Base-by-base conservation (phyloP, 2,329 filamentous ascomycete genomes). In the Pezicula neosporulosa region DNA sequence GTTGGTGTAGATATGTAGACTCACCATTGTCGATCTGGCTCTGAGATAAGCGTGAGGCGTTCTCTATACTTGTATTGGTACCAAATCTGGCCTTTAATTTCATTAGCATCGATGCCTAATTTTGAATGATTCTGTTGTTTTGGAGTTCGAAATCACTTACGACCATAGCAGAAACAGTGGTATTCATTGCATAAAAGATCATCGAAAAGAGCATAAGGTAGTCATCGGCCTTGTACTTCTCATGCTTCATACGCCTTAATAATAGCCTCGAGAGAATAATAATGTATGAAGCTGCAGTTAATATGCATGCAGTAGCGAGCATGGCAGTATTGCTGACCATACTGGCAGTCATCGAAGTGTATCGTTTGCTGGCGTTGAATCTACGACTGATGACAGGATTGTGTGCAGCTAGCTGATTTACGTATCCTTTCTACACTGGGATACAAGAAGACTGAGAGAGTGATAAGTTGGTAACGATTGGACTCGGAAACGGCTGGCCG, bases 221-320 rank as follows among this genome's bases (percentile, higher is more conserved):
- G 45, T 63, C 60, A 36, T 63, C 60, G 4, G 38, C 30, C 21
- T 53, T 44, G 36, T 57, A 55, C 3, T 39, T 41, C 27, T 63
- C 55, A 42, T 60, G 55, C 37, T 58, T 57, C 16, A 63, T 48
- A 10, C 51, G 50, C 21, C 59, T 56, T 4, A 63, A 51, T 18
- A 57, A 30, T 24, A 46, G 46, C 33, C 60, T 48, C 6, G 44
- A 48, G 28, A 60, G 50, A 36, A 63, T 56, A 13, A 61, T 55
- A 4, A 55, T 16, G 47, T 49, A 52, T 35, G 58, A 58, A 8
- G 51, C 21, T 15, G 50, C 50, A 3, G 56, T 60, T 13, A 61
- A 48, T 12, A 42, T 48, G 38, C 54, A 56, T 30, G 56, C 53
- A 42, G 49, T 53, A 24, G 49, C 51, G 7, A 58, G 41, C 8